Evolutionary conservation across 2,329 filamentous ascomycete genomes (phyloP).

Genomic region (Paecilomyces variotii): DNA sequence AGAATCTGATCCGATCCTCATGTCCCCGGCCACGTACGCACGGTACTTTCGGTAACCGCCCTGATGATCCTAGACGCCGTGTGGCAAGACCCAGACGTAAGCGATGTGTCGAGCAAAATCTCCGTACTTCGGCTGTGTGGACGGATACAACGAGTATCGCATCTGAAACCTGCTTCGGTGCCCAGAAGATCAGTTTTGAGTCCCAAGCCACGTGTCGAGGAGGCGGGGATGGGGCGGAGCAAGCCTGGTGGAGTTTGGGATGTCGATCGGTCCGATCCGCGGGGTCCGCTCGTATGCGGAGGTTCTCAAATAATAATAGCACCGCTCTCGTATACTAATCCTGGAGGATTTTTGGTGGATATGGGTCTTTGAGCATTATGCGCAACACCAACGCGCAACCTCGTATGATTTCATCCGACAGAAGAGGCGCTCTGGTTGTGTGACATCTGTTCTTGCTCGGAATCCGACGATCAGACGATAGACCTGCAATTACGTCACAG

Average conservation of each 20-base stretch:
- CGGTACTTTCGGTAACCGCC: background rate
- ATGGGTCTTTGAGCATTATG: background rate
- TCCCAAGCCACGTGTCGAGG: background rate
- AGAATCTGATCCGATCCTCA: background rate
- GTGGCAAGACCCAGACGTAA: background rate
- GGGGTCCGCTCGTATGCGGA: background rate
- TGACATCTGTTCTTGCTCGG: background rate
- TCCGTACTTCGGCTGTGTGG: background rate
- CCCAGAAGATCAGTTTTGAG: background rate
- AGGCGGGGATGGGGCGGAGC: background rate
- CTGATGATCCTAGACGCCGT: background rate
- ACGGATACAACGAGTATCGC: background rate
- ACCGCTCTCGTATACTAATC: background rate
- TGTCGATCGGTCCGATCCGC: background rate
- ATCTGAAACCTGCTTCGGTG: background rate
- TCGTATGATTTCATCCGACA: background rate
- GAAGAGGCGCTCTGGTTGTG: background rate
- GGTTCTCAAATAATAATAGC: background rate
- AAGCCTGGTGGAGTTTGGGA: background rate
- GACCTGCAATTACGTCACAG: background rate
- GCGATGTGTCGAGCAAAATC: too few species aligned
- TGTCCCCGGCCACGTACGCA: background rate
- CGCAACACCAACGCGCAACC: background rate
- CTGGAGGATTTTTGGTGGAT: background rate
- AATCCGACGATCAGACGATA: background rate